phyloP scores from a whole-genome alignment of 2,329 filamentous ascomycete species.

The Alternaria triticina region DNA sequence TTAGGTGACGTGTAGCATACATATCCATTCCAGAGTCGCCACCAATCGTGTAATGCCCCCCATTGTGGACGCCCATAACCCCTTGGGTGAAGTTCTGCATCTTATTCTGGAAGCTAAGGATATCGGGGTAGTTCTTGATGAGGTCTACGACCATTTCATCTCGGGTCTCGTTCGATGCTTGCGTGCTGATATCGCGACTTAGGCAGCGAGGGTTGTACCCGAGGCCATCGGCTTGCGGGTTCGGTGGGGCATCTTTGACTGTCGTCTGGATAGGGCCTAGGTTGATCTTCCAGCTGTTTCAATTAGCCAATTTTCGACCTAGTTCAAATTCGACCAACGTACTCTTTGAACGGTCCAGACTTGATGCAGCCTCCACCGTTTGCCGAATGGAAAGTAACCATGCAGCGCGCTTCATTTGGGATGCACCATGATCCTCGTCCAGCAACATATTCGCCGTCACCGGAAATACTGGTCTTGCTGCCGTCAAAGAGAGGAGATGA shows the following conservation, averaged over 20 bases:
- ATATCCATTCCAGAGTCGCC: background rate
- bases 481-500: slow-evolving; percentile 34
- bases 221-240: slow-evolving; percentile 15
- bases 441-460: slow-evolving; percentile 21
- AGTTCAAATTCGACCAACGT: background rate
- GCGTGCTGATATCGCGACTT: slow-evolving; percentile 43
- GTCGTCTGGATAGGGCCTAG: slow-evolving; percentile 26
- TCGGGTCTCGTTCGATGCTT: slow-evolving; percentile 48
- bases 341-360: slow-evolving; percentile 39
- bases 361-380: slow-evolving; percentile 32
- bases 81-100: slow-evolving; percentile 4
- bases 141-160: slow-evolving; percentile 27
- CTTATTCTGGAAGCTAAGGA: slow-evolving; percentile 44
- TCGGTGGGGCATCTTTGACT: slow-evolving; percentile 10
- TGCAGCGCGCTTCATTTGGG: background rate
- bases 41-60: background rate
- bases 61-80: background rate
- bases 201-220: slow-evolving; percentile 42
- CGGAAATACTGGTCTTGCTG: slow-evolving; percentile 44
- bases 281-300: slow-evolving; percentile 21
- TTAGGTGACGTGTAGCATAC: background rate
- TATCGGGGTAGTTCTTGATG: slow-evolving; percentile 56
- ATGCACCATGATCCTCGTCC: background rate
- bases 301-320: background rate
- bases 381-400: slow-evolving; percentile 8